phyloP scores from a whole-genome alignment of 1,139 yeast species.

The Ashbya aceris region DNA sequence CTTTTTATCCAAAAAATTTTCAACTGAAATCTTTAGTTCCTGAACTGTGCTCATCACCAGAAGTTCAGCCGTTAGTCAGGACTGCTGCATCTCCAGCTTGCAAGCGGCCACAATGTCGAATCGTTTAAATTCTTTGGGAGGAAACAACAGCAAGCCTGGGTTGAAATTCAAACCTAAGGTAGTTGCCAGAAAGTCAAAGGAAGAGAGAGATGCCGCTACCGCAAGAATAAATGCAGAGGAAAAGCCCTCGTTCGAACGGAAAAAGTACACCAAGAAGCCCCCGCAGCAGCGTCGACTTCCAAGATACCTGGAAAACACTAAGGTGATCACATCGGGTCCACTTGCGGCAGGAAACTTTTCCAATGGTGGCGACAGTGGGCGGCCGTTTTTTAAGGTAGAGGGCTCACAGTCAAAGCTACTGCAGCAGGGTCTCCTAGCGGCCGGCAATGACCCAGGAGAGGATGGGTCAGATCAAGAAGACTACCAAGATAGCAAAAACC shows the following conservation, averaged over 20 bases:
- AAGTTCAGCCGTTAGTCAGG: too few relatives aligned
- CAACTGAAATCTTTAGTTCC: too few relatives aligned
- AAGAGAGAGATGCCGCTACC: constrained; percentile 72
- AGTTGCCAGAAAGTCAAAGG: constrained; percentile 72
- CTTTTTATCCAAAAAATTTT: constrained; percentile 5
- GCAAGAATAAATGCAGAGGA: constrained; percentile 43
- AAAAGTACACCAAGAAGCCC: constrained; percentile 22
- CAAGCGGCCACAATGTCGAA: not conserved
- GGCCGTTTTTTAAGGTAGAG: constrained; percentile 23
- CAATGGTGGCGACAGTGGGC: constrained; percentile 28
- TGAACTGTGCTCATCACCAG: too few relatives aligned
- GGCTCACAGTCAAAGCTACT: constrained; percentile 21
- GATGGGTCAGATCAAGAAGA: constrained; percentile 21
- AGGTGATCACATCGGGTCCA: constrained; percentile 63
- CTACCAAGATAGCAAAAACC: constrained; percentile 29
- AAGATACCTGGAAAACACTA: constrained; percentile 50
- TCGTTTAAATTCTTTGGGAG: constrained; percentile 2
- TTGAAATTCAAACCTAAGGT: constrained; percentile 73
- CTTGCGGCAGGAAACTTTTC: constrained; percentile 56
- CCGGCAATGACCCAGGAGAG: constrained; percentile 27
- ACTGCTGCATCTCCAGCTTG: too few relatives aligned
- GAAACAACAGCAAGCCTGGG: constrained; percentile 35
- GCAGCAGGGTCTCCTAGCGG: constrained; percentile 26
- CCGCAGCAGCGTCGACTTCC: constrained; percentile 35
- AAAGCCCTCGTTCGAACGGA: constrained; percentile 11